These are phyloP conservation scores for Vigna mungo DNA, from an alignment of 306 rosid genomes.

Conservation along the genomic window DNA sequence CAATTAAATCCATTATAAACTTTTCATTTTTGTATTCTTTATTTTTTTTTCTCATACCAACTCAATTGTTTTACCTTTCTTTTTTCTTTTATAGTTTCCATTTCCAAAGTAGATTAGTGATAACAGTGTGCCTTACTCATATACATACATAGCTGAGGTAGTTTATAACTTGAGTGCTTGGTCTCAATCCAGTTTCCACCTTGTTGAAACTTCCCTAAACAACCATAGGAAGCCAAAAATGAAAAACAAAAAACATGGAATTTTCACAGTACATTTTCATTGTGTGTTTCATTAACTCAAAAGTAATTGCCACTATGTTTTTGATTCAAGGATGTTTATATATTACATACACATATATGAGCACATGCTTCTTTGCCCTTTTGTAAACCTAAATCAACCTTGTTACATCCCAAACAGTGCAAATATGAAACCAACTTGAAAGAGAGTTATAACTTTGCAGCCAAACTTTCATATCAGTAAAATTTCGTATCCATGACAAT, in stretches of 20 bases:
- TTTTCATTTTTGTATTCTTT: too few species aligned
- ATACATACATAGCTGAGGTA: too few species aligned
- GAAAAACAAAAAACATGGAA: neutral
- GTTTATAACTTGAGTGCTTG: too few species aligned
- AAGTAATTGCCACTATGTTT: neutral
- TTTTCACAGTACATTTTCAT: neutral
- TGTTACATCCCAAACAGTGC: conserved; percentile 27
- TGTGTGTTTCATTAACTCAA: neutral
- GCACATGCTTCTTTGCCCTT: conserved; percentile 6
- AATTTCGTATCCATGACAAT: conserved; percentile 20
- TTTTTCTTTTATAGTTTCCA: too few species aligned
- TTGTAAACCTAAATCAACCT: conserved; percentile 17
- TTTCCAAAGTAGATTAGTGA: too few species aligned
- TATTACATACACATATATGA: conserved; percentile 11
- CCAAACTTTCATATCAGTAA: conserved; percentile 29
- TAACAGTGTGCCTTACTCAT: too few species aligned
- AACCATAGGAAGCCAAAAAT: neutral
- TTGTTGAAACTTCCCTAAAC: too few species aligned
- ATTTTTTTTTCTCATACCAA: too few species aligned
- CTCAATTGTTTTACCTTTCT: too few species aligned
- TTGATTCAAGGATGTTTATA: conserved; percentile 7
- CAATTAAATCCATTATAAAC: too few species aligned
- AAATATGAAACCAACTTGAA: conserved; percentile 12
- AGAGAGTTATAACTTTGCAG: conserved; percentile 20
- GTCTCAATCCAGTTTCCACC: too few species aligned